A percentile compares a stretch with the other conserved stretches of the same genome.
Evolutionary conservation across 164 flowering plant genomes (phyloP).

Genomic region (Tetrastigma voinierianum): DNA sequence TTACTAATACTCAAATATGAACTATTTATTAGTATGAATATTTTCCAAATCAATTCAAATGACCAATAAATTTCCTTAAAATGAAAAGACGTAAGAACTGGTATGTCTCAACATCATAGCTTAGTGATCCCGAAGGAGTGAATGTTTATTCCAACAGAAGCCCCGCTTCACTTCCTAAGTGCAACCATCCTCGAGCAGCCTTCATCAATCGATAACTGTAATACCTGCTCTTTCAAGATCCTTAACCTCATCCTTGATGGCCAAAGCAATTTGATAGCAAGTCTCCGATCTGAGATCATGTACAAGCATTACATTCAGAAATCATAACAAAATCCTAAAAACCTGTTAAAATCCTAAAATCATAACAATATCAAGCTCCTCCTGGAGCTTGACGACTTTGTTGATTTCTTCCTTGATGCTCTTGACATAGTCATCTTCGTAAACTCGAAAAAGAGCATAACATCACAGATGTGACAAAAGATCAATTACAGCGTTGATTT

Average conservation of each 20-base stretch:
- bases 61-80: too few relatives aligned
- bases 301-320: neutral
- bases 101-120: conserved; percentile 44
- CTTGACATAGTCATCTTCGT: conserved; percentile 74
- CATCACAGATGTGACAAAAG: neutral
- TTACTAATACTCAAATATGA: too few relatives aligned
- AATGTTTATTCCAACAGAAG: conserved; percentile 49
- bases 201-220: conserved; percentile 53
- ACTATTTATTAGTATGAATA: too few relatives aligned
- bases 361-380: conserved; percentile 94
- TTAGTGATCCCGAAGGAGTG: conserved; percentile 53
- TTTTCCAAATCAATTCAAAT: too few relatives aligned
- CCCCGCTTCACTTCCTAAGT: conserved; percentile 46
- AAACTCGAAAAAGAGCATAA: conserved; percentile 42
- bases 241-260: conserved; percentile 60
- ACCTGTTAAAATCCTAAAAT: too few relatives aligned
- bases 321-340: neutral
- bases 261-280: conserved; percentile 63
- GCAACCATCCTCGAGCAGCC: conserved; percentile 62
- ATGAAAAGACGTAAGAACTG: conserved; percentile 8
- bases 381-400: conserved; percentile 90
- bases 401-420: conserved; percentile 81
- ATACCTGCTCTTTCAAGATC: conserved; percentile 49
- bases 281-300: conserved; percentile 28
- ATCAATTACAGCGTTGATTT: neutral